Evolutionary conservation across 345 rosid genomes (phyloP).

Genomic region (Citrus reticulata): DNA sequence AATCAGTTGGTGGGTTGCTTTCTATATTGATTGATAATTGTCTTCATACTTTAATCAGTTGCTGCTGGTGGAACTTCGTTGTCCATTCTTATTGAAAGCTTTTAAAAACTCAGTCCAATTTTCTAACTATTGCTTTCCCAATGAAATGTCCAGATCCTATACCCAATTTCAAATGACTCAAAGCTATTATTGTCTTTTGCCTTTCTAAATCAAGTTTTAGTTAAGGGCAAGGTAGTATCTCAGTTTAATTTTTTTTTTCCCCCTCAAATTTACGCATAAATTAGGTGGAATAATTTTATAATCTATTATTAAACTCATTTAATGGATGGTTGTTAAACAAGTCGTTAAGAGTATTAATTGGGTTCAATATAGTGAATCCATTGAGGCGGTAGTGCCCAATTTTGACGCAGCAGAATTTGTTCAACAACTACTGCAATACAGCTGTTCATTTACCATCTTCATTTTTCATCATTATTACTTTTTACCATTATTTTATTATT

Average conservation of each 20-base stretch:
- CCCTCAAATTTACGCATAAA: background rate
- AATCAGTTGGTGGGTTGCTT: slow-evolving; percentile 5
- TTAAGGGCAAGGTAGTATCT: background rate
- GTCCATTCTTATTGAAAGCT: background rate
- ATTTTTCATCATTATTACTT: background rate
- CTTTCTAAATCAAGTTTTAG: background rate
- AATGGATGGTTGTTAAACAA: background rate
- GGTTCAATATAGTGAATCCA: background rate
- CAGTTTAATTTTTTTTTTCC: no score
- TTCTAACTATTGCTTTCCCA: background rate
- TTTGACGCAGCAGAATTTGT: background rate
- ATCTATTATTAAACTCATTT: background rate
- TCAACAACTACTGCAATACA: background rate
- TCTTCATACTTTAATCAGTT: background rate
- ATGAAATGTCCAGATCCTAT: background rate
- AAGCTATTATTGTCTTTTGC: background rate
- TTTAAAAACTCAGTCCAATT: background rate
- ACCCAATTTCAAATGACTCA: background rate
- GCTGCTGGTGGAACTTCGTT: background rate
- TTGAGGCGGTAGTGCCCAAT: background rate
- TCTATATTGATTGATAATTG: background rate
- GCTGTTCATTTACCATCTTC: background rate
- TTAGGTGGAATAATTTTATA: background rate
- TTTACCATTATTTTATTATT: background rate
- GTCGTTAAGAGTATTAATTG: background rate